These are phyloP conservation scores for Hibiscus mutabilis DNA, from an alignment of 345 rosid species.

Conservation along the genomic window DNA sequence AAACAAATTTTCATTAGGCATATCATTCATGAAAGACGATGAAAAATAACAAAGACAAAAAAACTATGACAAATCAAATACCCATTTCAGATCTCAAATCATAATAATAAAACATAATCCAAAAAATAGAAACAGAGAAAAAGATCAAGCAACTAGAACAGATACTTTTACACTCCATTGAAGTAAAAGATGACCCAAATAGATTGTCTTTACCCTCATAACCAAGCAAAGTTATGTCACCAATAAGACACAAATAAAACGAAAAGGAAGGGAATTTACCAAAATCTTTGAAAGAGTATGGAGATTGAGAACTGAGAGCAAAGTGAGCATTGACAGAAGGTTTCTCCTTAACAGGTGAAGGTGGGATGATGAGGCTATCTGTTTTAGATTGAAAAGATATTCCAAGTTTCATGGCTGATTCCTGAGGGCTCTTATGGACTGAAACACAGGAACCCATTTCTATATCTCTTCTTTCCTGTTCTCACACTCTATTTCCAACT, in stretches of 20 bases:
- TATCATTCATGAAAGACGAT: neutral
- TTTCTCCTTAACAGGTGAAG: conserved; percentile 38
- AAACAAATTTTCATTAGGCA: neutral
- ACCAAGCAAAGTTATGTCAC: neutral
- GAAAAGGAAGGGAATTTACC: conserved; percentile 19
- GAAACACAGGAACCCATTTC: conserved; percentile 55
- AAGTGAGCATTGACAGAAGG: conserved; percentile 7
- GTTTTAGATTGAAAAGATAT: conserved; percentile 26
- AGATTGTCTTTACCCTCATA: neutral
- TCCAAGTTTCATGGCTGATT: conserved; percentile 29
- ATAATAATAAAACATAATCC: neutral
- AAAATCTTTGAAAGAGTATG: conserved; percentile 13
- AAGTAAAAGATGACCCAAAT: neutral
- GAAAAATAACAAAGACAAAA: too few relatives aligned
- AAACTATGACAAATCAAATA: conserved; percentile 10
- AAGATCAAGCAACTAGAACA: neutral
- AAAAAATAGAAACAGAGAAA: neutral
- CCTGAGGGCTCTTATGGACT: conserved; percentile 22
- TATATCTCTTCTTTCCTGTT: neutral
- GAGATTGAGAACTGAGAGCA: conserved; percentile 14
- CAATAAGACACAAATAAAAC: neutral
- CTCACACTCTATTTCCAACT: too few relatives aligned
- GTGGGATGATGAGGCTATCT: conserved; percentile 27
- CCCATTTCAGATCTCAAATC: conserved; percentile 20
- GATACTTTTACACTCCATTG: neutral